These are phyloP conservation scores for Tephrocybe sp. DNA, from an alignment of 768 basidiomycete genomes.

Conservation along the genomic window DNA sequence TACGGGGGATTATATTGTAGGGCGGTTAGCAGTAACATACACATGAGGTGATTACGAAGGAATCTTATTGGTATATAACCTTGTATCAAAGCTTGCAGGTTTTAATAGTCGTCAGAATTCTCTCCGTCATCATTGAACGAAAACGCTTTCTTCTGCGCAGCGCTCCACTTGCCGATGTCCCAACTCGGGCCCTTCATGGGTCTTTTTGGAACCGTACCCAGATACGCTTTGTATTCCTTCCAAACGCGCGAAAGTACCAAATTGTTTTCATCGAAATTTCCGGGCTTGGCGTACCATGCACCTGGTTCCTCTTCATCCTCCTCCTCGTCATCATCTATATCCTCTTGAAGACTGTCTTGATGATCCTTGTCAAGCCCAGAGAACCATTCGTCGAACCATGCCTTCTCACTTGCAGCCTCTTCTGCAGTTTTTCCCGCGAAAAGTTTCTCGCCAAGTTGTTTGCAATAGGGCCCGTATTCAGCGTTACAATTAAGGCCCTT, in stretches of 20 bases:
- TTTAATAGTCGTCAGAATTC: conserved; percentile 3
- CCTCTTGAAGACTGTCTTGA: conserved; percentile 17
- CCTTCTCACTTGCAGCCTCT: conserved; percentile 26
- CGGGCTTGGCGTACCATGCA: conserved; percentile 27
- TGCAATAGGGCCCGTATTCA: conserved; percentile 30
- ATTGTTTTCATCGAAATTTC: conserved; percentile 23
- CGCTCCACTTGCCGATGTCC: conserved; percentile 36
- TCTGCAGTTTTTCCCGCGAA: conserved; percentile 28
- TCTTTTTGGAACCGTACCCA: conserved; percentile 20
- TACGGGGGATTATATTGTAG: conserved; percentile 75
- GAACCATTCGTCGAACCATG: conserved; percentile 30
- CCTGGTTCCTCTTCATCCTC: conserved; percentile 17
- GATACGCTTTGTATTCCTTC: conserved; percentile 37
- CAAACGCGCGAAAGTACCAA: conserved; percentile 28
- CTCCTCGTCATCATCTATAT: conserved; percentile 19
- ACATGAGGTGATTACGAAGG: conserved; percentile 24
- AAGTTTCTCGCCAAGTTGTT: conserved; percentile 30
- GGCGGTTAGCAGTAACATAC: conserved; percentile 62
- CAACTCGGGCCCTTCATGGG: conserved; percentile 30
- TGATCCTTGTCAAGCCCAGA: conserved; percentile 21
- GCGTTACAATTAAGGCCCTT: conserved; percentile 18
- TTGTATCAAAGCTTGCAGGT: too few relatives aligned
- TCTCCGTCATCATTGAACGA: conserved; percentile 20
- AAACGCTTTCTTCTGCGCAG: conserved; percentile 28
- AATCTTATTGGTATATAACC: neutral